Percentiles rank a stretch among this genome's conserved stretches.
These are phyloP conservation scores for Mycena alexandri DNA, from an alignment of 768 basidiomycete species.

Conservation along the genomic window DNA sequence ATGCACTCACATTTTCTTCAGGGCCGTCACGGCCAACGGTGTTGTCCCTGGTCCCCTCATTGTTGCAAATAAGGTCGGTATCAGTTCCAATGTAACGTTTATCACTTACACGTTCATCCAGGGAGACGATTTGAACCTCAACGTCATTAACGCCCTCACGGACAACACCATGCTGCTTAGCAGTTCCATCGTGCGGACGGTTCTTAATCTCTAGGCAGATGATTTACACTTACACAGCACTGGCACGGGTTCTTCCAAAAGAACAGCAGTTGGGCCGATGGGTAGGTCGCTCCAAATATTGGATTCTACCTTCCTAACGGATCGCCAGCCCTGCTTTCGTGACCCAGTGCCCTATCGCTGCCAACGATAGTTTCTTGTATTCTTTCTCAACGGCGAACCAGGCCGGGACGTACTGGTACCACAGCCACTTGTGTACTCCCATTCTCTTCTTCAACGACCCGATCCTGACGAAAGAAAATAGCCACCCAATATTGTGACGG, in stretches of 20 bases:
- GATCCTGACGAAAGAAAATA: constrained; percentile 38
- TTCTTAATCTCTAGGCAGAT: background rate
- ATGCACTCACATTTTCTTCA: constrained; percentile 29
- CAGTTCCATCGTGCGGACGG: constrained; percentile 42
- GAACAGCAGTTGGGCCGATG: constrained; percentile 51
- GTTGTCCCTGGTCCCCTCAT: constrained; percentile 61
- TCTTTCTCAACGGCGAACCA: constrained; percentile 47
- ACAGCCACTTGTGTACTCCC: constrained; percentile 23
- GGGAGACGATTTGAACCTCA: constrained; percentile 50
- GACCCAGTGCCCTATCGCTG: constrained; percentile 51
- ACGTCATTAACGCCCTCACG: constrained; percentile 52
- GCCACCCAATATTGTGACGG: constrained; percentile 59
- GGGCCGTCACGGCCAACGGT: constrained; percentile 58
- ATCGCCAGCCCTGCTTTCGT: constrained; percentile 43
- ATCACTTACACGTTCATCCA: constrained; percentile 2
- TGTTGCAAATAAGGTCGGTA: constrained; percentile 46
- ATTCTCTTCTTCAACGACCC: background rate
- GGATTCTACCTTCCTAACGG: constrained; percentile 42
- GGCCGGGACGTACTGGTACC: constrained; percentile 38
- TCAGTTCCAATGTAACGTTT: background rate
- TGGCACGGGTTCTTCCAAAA: constrained; percentile 57
- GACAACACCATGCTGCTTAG: constrained; percentile 54
- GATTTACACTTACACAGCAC: constrained; percentile 45
- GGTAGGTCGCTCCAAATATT: constrained; percentile 36
- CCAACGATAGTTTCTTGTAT: constrained; percentile 49